These are phyloP conservation scores for Aureobasidium sp. DNA, from an alignment of 2,329 filamentous ascomycete genomes.

Conservation along the genomic window DNA sequence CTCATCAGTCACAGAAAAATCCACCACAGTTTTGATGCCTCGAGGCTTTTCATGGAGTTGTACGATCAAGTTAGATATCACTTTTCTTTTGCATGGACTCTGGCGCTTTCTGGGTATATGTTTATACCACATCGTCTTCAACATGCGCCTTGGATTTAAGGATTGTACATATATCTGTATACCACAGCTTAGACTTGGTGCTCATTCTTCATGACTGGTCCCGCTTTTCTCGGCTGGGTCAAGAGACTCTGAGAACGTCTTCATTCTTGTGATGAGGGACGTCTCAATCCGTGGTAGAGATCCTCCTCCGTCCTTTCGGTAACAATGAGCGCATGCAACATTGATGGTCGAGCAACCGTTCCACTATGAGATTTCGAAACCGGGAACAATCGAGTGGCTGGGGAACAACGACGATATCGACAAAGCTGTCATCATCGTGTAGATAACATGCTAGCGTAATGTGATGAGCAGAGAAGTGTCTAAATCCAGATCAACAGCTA, in stretches of 20 bases:
- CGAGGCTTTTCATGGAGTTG: not conserved
- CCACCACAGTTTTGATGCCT: not conserved
- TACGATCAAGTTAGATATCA: not conserved
- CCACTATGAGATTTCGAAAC: not conserved
- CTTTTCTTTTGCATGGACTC: not conserved
- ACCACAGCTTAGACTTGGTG: not conserved
- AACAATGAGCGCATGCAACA: not conserved
- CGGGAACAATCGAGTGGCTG: not conserved
- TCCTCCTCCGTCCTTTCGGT: not conserved
- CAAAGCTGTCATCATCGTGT: not conserved
- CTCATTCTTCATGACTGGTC: not conserved
- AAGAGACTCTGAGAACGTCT: not conserved
- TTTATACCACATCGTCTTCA: not conserved
- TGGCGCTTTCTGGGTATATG: not conserved
- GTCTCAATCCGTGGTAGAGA: not conserved
- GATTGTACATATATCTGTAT: not conserved
- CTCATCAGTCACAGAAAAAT: not conserved
- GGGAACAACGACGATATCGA: not conserved
- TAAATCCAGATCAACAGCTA: not conserved
- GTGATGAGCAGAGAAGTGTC: not conserved
- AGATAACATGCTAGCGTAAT: not conserved
- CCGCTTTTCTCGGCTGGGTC: not conserved
- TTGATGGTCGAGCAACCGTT: not conserved
- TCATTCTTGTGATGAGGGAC: too few relatives aligned
- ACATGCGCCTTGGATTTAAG: not conserved